Conservation (phyloP, 306 rosid species). For the Vicia villosa region DNA sequence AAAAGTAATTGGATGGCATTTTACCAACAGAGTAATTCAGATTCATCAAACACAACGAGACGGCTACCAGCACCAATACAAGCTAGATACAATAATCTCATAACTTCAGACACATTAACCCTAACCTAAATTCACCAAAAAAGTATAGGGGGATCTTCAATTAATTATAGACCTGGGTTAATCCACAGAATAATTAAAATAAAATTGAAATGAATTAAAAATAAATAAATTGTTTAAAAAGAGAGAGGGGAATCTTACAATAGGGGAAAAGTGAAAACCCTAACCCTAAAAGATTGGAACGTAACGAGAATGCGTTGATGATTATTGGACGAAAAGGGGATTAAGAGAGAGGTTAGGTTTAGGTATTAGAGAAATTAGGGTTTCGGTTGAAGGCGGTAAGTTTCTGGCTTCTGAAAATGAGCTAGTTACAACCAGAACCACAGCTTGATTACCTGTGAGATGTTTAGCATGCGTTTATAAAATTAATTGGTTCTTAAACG, state of each 20-base stretch:
- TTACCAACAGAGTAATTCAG: conserved; percentile 47
- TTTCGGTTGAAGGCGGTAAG: not conserved
- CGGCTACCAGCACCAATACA: conserved; percentile 32
- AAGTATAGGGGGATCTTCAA: not conserved
- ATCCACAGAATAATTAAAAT: not conserved
- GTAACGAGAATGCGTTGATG: not conserved
- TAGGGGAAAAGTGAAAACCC: conserved; percentile 40
- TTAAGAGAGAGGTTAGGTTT: not conserved
- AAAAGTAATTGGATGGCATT: conserved; percentile 76
- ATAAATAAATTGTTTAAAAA: not conserved
- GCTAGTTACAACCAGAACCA: not conserved
- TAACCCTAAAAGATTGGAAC: conserved; percentile 17
- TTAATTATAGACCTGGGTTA: not conserved
- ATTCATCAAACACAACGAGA: conserved; percentile 41
- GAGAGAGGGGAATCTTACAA: conserved; percentile 24
- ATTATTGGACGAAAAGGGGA: not conserved
- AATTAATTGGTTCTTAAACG: not conserved
- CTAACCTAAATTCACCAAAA: conserved; percentile 26
- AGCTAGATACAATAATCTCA: conserved; percentile 55
- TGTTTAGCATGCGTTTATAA: not conserved
- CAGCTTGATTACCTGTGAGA: not conserved
- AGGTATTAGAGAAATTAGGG: not conserved
- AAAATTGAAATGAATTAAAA: not conserved
- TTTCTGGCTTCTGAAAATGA: not conserved
- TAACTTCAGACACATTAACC: conserved; percentile 56